Base-by-base conservation (phyloP, 345 rosid species). In the Euphorbia tirucalli region DNA sequence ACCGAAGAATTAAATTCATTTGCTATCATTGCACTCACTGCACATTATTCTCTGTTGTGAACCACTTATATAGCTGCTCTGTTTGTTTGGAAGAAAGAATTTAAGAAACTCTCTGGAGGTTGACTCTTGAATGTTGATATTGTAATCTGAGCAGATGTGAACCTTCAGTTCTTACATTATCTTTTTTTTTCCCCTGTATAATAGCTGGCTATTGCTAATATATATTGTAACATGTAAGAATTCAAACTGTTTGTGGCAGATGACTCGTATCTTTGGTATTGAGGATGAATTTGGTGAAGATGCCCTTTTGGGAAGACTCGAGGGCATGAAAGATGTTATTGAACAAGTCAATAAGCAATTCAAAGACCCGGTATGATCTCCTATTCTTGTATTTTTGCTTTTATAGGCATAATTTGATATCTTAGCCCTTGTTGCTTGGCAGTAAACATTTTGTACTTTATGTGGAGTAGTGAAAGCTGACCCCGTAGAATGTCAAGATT, bases 291-390 rank as follows among this genome's bases (percentile, higher is more conserved):
- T 93, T 77, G 97, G 96, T 43, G 99, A 95, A 80, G 98, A 95
- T 85, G 97, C 99, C 37, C 80, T 96, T 48, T 79, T 96, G 82
- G 97, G 99, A 79, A 96, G 87, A 87, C 97, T 96, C 6, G 99
- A 96, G 86, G 90, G 98, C 69, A 87, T 96, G 97, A 96, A 96
- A 81, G 96, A 91, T 72, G 97, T 96, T 65, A 96, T 96, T 70
- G 97, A 93, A 79, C 93, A 90, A 87, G 99, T 96, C 41, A 93
- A 96, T 77, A 88, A 75, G 81, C 99, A 96, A 74, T 96, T 96
- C 81, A 92, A 88, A 80, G 94, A 95, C 82, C 99, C 99, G 2
- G 98, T 95, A 90, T 77, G 88, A 71, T 31, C 69, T 69, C 35
- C 32, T 46, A 22, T 68, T 71, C 63, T 6, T 28, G 41, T 57